These are phyloP conservation scores for Aegilops tauschii DNA, from an alignment of 176 grass and related monocot species.

Conservation along the genomic window DNA sequence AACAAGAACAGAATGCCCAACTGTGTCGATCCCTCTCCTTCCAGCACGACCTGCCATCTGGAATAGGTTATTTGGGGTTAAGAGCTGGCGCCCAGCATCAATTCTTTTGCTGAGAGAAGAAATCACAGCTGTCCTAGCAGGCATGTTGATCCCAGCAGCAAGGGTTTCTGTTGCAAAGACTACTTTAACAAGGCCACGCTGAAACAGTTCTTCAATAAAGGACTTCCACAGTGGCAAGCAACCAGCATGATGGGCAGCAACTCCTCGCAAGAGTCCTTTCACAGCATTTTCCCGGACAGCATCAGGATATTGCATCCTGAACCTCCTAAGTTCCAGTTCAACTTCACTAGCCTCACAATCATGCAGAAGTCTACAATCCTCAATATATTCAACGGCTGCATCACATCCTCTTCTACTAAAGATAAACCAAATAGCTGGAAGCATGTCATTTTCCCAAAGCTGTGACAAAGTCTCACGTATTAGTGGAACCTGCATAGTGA, in stretches of 20 bases:
- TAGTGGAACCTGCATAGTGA: constrained; percentile 81
- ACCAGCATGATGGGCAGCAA: constrained; percentile 97
- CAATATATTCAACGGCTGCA: constrained; percentile 93
- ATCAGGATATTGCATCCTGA: constrained; percentile 91
- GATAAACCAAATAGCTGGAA: constrained; percentile 99
- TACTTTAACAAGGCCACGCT: constrained; percentile 92
- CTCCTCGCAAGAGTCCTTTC: constrained; percentile 79
- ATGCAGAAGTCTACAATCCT: constrained; percentile 91
- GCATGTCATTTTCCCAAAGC: constrained; percentile 79
- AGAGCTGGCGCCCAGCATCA: constrained; percentile 70
- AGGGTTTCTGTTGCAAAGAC: constrained; percentile 98
- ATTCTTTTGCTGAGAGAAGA: constrained; percentile 82
- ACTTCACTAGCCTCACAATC: constrained; percentile 89
- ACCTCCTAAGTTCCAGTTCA: constrained; percentile 88
- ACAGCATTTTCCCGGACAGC: constrained; percentile 78
- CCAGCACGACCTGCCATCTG: constrained; percentile 98
- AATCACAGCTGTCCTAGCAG: constrained; percentile 89
- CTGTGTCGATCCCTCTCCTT: constrained; percentile 94
- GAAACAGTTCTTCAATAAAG: constrained; percentile 96
- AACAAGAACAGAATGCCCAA: constrained; percentile 87
- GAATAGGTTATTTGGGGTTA: constrained; percentile 85
- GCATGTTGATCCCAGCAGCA: constrained; percentile 98
- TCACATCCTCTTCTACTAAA: constrained; percentile 99
- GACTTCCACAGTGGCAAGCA: constrained; percentile 98
- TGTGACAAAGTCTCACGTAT: constrained; percentile 91